A percentile compares a stretch with the other conserved stretches of the same genome.
phyloP scores from a whole-genome alignment of 768 basidiomycete genomes.

The Pisolithus orientalis region DNA sequence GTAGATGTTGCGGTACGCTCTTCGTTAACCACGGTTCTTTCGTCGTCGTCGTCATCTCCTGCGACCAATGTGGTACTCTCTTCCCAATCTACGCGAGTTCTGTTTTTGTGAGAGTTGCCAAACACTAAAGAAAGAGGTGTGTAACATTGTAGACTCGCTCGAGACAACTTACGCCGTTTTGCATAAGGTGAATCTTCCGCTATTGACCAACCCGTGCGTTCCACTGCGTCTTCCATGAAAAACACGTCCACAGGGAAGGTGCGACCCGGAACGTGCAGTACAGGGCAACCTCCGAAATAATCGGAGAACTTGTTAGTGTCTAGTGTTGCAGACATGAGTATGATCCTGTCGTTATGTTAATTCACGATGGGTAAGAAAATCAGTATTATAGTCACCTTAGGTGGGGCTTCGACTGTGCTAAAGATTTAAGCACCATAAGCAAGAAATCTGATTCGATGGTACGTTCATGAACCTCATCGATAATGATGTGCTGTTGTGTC shows the following conservation, averaged over 20 bases:
- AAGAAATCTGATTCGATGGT: constrained; percentile 97
- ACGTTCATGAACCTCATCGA: constrained; percentile 97
- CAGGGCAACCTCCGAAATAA: constrained; percentile 84
- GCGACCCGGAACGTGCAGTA: constrained; percentile 84
- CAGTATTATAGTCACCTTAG: constrained; percentile 56
- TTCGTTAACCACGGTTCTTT: constrained; percentile 18
- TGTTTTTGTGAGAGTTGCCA: constrained; percentile 59
- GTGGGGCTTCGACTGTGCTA: constrained; percentile 69
- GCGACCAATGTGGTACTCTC: constrained; percentile 51
- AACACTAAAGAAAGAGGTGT: constrained; percentile 36
- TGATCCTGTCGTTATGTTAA: constrained; percentile 46
- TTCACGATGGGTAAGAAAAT: neutral
- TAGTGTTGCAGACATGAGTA: constrained; percentile 95
- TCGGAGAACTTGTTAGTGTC: constrained; percentile 85
- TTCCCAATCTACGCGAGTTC: constrained; percentile 67
- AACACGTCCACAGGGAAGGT: constrained; percentile 87
- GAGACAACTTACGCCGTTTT: constrained; percentile 45
- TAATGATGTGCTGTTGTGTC: constrained; percentile 72
- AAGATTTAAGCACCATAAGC: constrained; percentile 83
- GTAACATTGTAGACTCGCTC: neutral
- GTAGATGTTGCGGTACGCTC: constrained; percentile 24
- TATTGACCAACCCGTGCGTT: constrained; percentile 74
- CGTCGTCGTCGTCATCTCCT: constrained; percentile 66
- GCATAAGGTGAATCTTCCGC: constrained; percentile 79
- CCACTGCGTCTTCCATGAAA: constrained; percentile 89